Percentiles rank a stretch among this genome's conserved stretches.
phyloP scores from a whole-genome alignment of 1,284 basidiomycete genomes.

The Lentinus polychrous region DNA sequence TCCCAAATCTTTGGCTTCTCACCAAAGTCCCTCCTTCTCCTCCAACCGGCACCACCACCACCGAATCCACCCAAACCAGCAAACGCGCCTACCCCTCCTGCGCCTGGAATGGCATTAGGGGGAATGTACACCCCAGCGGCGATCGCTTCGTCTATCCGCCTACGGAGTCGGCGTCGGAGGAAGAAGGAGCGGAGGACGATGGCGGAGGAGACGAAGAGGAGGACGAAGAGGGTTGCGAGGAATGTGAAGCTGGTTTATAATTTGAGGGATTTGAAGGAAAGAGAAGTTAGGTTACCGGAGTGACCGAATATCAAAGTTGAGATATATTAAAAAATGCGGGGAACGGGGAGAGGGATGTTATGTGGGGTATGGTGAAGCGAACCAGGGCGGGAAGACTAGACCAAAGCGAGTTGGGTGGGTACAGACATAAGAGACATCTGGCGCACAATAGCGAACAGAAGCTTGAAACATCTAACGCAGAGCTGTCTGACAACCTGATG shows the following conservation, averaged over 20 bases:
- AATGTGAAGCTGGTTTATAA: slow-evolving; percentile 71
- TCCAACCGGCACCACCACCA: slow-evolving; percentile 8
- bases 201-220: slow-evolving; percentile 55
- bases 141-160: slow-evolving; percentile 42
- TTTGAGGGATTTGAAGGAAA: not conserved
- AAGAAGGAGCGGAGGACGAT: slow-evolving; percentile 59
- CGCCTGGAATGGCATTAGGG: slow-evolving; percentile 24
- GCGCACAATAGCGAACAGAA: too few species aligned
- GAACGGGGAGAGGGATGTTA: too few species aligned
- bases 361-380: not conserved
- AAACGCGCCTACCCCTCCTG: slow-evolving; percentile 5
- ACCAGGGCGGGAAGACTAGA: too few species aligned
- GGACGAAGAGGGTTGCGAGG: slow-evolving; percentile 59
- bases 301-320: too few species aligned
- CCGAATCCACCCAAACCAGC: too few species aligned
- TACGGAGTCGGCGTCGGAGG: slow-evolving; percentile 51
- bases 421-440: too few species aligned
- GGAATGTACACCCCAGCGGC: slow-evolving; percentile 36
- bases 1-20: slow-evolving; percentile 51
- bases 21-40: slow-evolving; percentile 36
- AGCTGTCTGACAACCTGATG: too few species aligned
- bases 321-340: too few species aligned
- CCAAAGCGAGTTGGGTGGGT: too few species aligned
- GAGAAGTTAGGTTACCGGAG: not conserved
- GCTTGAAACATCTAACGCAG: too few species aligned